A percentile compares a stretch with the other conserved stretches of the same genome.
Conservation (phyloP, 1,139 yeast species). For the Saccharomyces hybrid region DNA sequence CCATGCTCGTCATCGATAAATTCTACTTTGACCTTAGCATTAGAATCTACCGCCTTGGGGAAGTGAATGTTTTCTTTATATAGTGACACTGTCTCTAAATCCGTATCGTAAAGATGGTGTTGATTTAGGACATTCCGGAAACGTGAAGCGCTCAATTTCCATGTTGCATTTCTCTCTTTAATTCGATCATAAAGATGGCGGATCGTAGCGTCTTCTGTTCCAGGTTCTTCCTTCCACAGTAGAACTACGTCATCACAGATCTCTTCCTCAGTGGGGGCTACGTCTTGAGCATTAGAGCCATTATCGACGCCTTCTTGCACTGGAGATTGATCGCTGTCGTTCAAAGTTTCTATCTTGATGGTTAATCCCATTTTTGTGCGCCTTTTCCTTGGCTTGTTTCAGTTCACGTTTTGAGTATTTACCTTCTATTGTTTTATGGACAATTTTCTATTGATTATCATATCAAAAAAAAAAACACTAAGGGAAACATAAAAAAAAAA, state of each 20-base stretch:
- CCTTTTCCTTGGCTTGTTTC: not conserved
- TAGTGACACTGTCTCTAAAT: constrained; percentile 37
- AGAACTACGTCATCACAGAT: constrained; percentile 54
- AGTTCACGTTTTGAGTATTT: not conserved
- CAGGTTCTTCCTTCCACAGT: constrained; percentile 63
- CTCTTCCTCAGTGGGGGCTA: constrained; percentile 56
- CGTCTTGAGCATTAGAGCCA: not conserved
- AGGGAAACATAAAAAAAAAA: not conserved
- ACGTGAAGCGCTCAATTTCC: constrained; percentile 40
- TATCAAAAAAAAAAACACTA: not conserved
- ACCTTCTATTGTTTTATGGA: not conserved
- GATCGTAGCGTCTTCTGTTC: constrained; percentile 51
- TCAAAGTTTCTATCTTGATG: constrained; percentile 17
- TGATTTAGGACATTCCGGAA: constrained; percentile 3
- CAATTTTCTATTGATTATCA: not conserved
- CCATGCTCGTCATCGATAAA: constrained; percentile 35
- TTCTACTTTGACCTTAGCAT: not conserved
- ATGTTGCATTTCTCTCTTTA: constrained; percentile 45
- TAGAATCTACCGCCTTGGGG: constrained; percentile 30
- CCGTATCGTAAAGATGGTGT: constrained; percentile 7
- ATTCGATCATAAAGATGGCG: constrained; percentile 48
- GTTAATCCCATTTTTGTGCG: constrained; percentile 12
- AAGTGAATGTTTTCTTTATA: constrained; percentile 50
- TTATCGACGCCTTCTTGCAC: constrained; percentile 7
- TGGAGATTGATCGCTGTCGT: constrained; percentile 12